These are phyloP conservation scores for Cichorium intybus DNA, from an alignment of 140 eudicot genomes.

Conservation along the genomic window DNA sequence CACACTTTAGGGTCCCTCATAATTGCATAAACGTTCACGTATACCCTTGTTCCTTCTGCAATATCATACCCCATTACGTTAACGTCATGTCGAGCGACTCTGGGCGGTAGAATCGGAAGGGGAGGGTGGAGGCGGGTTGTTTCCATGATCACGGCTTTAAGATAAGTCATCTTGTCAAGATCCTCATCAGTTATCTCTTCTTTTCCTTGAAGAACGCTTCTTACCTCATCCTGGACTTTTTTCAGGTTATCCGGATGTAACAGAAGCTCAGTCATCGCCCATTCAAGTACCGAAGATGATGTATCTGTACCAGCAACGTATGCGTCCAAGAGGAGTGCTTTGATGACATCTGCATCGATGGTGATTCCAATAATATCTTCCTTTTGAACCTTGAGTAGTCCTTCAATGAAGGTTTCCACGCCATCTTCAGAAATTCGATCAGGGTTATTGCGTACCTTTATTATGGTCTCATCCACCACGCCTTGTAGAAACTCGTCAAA, in stretches of 20 bases:
- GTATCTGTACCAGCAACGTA: constrained; percentile 10
- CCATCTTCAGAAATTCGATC: background rate
- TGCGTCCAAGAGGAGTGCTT: constrained; percentile 22
- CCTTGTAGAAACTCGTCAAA: constrained; percentile 16
- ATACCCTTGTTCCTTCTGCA: constrained; percentile 12
- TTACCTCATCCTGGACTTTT: constrained; percentile 20
- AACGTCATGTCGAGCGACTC: constrained; percentile 12
- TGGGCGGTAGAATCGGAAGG: constrained; percentile 16
- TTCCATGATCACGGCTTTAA: constrained; percentile 39
- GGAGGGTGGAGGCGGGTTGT: constrained; percentile 33
- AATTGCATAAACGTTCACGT: constrained; percentile 29
- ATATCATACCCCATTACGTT: constrained; percentile 34
- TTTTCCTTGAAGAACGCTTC: constrained; percentile 3
- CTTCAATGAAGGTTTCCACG: constrained; percentile 9
- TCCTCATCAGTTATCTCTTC: constrained; percentile 17
- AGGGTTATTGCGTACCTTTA: background rate
- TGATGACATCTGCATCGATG: constrained; percentile 1
- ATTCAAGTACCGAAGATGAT: constrained; percentile 7
- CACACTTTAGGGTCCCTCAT: constrained; percentile 25
- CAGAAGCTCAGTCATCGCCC: constrained; percentile 33
- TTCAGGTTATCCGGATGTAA: constrained; percentile 13
- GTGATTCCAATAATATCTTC: background rate
- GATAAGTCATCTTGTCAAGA: constrained; percentile 26
- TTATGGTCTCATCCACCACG: constrained; percentile 8
- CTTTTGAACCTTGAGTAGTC: constrained; percentile 8